Evolutionary conservation across 2,329 filamentous ascomycete species (phyloP).

Genomic region (Colletotrichum tropicicola): DNA sequence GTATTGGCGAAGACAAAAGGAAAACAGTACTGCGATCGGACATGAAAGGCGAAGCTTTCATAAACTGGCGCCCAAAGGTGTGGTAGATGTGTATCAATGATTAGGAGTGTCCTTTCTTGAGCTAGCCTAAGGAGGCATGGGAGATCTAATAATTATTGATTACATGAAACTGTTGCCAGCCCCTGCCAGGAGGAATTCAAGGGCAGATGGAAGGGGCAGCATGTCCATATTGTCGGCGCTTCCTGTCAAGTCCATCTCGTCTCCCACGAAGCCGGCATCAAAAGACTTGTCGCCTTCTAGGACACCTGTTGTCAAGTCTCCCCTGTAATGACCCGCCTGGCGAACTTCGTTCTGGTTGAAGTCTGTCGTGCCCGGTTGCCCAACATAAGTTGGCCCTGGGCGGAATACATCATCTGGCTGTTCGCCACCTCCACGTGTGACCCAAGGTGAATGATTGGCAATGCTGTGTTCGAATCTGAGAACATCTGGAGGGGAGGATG

Average conservation of each 20-base stretch:
- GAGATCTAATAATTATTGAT: not conserved
- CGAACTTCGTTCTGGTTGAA: not conserved
- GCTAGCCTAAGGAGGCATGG: not conserved
- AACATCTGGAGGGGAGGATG: not conserved
- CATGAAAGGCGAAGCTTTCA: no score
- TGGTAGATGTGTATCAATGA: not conserved
- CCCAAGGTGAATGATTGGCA: not conserved
- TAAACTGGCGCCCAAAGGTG: not conserved
- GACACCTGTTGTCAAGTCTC: not conserved
- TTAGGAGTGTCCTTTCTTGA: not conserved
- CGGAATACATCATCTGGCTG: no score
- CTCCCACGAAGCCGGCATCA: not conserved
- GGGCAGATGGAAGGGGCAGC: slow-evolving; percentile 39
- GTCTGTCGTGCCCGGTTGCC: not conserved
- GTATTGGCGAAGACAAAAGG: no score
- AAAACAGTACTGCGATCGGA: no score
- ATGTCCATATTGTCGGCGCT: slow-evolving; percentile 31
- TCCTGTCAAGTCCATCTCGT: slow-evolving; percentile 18
- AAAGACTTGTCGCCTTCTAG: not conserved
- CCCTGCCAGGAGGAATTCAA: slow-evolving; percentile 42
- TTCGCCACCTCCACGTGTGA: not conserved
- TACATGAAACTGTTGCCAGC: slow-evolving; percentile 27
- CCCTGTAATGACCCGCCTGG: not conserved
- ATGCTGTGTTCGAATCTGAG: not conserved
- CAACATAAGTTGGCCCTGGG: no score